Evolutionary conservation across 345 rosid genomes (phyloP), one percentile per base, ranked within the genome.

Genomic region (Excoecaria agallocha): DNA sequence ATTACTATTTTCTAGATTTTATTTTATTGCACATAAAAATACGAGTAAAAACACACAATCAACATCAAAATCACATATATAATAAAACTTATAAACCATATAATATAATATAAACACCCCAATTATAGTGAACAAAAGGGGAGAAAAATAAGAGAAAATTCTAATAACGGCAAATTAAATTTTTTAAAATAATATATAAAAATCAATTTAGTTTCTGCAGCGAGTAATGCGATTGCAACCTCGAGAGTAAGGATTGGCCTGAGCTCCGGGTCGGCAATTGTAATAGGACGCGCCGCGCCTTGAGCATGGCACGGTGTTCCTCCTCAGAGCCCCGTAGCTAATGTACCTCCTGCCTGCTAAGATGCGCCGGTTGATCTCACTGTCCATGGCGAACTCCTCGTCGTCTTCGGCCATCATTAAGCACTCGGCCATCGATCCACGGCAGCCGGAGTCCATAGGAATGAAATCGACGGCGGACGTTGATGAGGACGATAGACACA

Each of bases 251-350:
- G 83, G 83, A 35, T 80, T 80, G 52, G 83, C 83, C 77, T 52
- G 77, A 68, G 83, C 83, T 37, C 83, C 83, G 0, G 70, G 66
- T 39, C 74, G 77, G 74, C 83, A 80, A 38, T 80, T 80, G 38
- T 80, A 80, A 16, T 80, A 80, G 17, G 83, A 80, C 6, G 80
- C 83, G 59, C 83, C 83, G 17, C 80, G 79, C 38, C 77, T 55
- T n/a, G 83, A 80, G 61, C 83, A 80, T 0, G 83, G 83, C 51
- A 80, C 83, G 19, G 41, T 76, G 80, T 80, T 76, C 74, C 83
- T 72, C 83, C 73, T 76, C 55, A 76, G 68, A 38, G 83, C 83
- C 16, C 80, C 83, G 49, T 80, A 76, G 80, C 80, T 80, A n/a
- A 76, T 72, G 68, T 76, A 80, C 77, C 64, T 80, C 3, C 45